These are phyloP conservation scores for Daldinia bambusicola DNA, from an alignment of 495 filamentous ascomycete genomes.

Conservation along the genomic window DNA sequence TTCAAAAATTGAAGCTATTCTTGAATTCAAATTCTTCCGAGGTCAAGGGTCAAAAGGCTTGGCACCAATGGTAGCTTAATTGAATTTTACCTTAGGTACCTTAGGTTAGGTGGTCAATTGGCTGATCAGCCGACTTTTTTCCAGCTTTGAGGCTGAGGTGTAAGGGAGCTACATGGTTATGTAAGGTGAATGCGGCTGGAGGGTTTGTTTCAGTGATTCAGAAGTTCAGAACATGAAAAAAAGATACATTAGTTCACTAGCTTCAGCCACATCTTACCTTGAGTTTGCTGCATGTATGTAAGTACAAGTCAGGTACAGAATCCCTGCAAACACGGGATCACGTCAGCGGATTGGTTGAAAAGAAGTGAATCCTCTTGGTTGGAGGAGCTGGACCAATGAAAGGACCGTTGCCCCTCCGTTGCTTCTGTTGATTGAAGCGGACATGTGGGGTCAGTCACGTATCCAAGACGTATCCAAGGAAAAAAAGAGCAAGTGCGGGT, in stretches of 20 bases:
- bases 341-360: conserved; percentile 47
- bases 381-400: conserved; percentile 52
- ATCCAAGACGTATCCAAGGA: conserved; percentile 30
- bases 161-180: not conserved
- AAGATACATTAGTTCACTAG: no score
- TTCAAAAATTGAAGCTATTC: conserved; percentile 45
- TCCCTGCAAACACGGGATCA: conserved; percentile 39
- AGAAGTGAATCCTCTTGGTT: conserved; percentile 19
- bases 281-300: not conserved
- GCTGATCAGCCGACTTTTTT: conserved; percentile 26
- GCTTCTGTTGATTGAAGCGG: conserved; percentile 57
- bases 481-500: conserved; percentile 39
- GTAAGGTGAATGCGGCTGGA: conserved; percentile 3
- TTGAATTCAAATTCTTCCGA: conserved; percentile 45
- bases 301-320: conserved; percentile 13
- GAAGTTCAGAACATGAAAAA: not conserved
- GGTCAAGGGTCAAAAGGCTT: conserved; percentile 21
- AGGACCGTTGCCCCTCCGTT: conserved; percentile 59
- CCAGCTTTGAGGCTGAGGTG: conserved; percentile 5
- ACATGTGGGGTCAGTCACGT: conserved; percentile 38
- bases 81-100: no score
- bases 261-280: conserved; percentile 4
- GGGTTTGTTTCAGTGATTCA: not conserved
- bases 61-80: conserved; percentile 1
- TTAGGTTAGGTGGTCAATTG: no score